phyloP scores from a whole-genome alignment of 768 basidiomycete species.

The Gelatoporia subvermispora region DNA sequence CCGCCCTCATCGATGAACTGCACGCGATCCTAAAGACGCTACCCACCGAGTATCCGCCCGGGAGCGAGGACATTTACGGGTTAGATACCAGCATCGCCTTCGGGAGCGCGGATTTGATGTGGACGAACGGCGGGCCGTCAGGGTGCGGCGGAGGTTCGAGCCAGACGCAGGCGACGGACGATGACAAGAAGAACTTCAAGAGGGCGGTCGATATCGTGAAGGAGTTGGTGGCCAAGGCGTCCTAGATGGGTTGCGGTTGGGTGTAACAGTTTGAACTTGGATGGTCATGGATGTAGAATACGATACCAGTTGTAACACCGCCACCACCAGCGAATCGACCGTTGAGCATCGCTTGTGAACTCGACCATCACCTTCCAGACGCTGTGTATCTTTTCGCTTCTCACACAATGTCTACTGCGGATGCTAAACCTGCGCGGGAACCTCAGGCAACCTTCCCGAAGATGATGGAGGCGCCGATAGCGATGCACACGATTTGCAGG shows the following conservation, averaged over 20 bases:
- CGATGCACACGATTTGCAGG: too few species aligned
- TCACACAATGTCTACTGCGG: background rate
- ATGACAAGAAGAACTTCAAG: conserved; percentile 64
- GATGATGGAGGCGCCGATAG: too few species aligned
- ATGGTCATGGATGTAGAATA: too few species aligned
- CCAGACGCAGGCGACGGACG: conserved; percentile 44
- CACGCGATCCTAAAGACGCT: conserved; percentile 52
- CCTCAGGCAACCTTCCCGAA: too few species aligned
- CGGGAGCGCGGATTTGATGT: conserved; percentile 50
- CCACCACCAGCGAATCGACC: too few species aligned
- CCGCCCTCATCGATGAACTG: conserved; percentile 51
- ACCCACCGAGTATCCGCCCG: conserved; percentile 51
- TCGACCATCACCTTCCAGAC: background rate
- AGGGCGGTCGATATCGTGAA: conserved; percentile 66
- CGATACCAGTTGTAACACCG: too few species aligned
- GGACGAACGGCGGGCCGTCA: conserved; percentile 57
- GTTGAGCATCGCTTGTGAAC: too few species aligned
- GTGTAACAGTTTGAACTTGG: background rate
- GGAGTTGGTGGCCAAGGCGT: conserved; percentile 31
- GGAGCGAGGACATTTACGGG: conserved; percentile 71
- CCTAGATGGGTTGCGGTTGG: background rate
- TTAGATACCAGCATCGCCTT: conserved; percentile 62
- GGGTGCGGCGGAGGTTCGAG: conserved; percentile 55
- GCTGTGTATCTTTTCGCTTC: background rate
- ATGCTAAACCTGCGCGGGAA: too few species aligned